These are phyloP conservation scores for Akanthomyces muscarius DNA, from an alignment of 2,329 filamentous ascomycete species.

Conservation along the genomic window DNA sequence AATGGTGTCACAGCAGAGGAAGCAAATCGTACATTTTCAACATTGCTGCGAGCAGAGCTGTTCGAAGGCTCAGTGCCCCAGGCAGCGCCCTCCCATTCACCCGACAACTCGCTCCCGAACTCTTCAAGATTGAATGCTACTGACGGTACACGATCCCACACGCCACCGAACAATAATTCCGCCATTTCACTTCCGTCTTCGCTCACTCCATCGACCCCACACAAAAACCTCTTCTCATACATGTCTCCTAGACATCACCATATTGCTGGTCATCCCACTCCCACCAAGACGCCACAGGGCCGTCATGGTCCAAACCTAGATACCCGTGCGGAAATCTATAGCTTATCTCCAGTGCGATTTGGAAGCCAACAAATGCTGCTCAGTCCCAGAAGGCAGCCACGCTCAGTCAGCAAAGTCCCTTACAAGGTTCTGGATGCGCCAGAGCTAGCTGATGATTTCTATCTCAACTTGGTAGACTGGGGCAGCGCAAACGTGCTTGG, in stretches of 20 bases:
- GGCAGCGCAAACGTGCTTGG: slow-evolving; percentile 91
- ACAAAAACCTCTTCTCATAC: slow-evolving; percentile 96
- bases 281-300: slow-evolving; percentile 83
- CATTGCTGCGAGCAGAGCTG: slow-evolving; percentile 80
- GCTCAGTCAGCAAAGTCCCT: slow-evolving; percentile 90
- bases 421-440: slow-evolving; percentile 98
- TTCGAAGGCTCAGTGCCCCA: slow-evolving; percentile 91
- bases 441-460: slow-evolving; percentile 95
- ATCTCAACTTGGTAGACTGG: slow-evolving; percentile 96
- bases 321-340: slow-evolving; percentile 89
- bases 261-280: slow-evolving; percentile 78
- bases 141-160: slow-evolving; percentile 71
- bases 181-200: slow-evolving; percentile 63
- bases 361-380: slow-evolving; percentile 91
- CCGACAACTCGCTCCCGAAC: slow-evolving; percentile 50
- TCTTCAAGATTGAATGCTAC: slow-evolving; percentile 51
- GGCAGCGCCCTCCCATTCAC: slow-evolving; percentile 58
- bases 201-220: slow-evolving; percentile 87
- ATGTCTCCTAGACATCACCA: slow-evolving; percentile 70
- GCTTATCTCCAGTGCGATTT: slow-evolving; percentile 86
- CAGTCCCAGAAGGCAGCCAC: slow-evolving; percentile 80
- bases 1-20: slow-evolving; percentile 63
- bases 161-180: slow-evolving; percentile 67
- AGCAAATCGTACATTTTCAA: slow-evolving; percentile 89
- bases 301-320: slow-evolving; percentile 86